phyloP scores from a whole-genome alignment of 1,284 basidiomycete species.

The Cryptococcus sp. region DNA sequence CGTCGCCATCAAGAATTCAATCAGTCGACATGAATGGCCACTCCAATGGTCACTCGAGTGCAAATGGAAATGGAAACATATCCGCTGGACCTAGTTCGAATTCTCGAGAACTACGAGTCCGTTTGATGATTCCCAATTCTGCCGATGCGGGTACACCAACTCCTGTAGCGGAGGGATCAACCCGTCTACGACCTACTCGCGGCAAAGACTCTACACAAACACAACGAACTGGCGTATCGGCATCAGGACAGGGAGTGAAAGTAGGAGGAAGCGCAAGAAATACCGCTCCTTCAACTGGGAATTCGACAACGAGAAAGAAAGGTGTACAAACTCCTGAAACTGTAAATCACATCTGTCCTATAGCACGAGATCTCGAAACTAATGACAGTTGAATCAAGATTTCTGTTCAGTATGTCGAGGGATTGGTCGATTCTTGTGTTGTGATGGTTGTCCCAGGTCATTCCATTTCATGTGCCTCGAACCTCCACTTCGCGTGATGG shows the following conservation, averaged over 20 bases:
- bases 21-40: too few species aligned
- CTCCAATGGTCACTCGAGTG: neutral
- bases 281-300: neutral
- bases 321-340: neutral
- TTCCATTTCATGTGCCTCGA: slow-evolving; percentile 97
- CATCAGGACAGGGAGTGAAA: slow-evolving; percentile 37
- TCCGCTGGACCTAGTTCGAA: neutral
- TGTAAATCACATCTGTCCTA: neutral
- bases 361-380: neutral
- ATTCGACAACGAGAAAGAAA: neutral
- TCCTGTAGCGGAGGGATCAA: slow-evolving; percentile 24
- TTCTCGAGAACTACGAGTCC: neutral
- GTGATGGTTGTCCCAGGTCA: slow-evolving; percentile 92
- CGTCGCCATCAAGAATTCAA: too few species aligned
- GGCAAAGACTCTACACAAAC: slow-evolving; percentile 7
- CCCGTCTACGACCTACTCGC: slow-evolving; percentile 14
- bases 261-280: slow-evolving; percentile 20
- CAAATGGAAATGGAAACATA: neutral
- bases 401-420: slow-evolving; percentile 85
- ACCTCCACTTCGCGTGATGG: slow-evolving; percentile 83
- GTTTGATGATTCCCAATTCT: slow-evolving; percentile 5
- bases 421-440: slow-evolving; percentile 77
- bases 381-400: slow-evolving; percentile 77
- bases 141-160: slow-evolving; percentile 24
- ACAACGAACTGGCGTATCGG: slow-evolving; percentile 37